Percentiles rank a stretch among this genome's conserved stretches.
These are phyloP conservation scores for Aspergillus intermedius DNA, from an alignment of 2,329 filamentous ascomycete genomes.

Conservation along the genomic window DNA sequence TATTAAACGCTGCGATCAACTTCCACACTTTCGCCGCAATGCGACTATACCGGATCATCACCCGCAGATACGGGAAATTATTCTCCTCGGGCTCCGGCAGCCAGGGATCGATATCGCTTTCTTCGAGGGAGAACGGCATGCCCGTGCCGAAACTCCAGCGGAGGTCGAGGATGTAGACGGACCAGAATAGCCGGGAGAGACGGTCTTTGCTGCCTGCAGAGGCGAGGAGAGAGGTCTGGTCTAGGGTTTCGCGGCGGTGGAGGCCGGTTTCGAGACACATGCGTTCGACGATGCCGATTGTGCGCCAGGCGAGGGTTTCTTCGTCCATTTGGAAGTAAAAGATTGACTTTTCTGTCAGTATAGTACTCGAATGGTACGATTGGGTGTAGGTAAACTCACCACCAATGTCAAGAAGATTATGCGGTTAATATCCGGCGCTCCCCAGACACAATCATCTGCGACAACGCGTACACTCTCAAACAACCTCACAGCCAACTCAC, in stretches of 20 bases:
- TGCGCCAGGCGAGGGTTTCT: slow-evolving; percentile 77
- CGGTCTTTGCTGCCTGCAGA: slow-evolving; percentile 53
- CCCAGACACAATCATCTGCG: slow-evolving; percentile 58
- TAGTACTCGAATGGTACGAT: not conserved
- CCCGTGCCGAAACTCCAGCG: slow-evolving; percentile 85
- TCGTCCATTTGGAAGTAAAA: slow-evolving; percentile 83
- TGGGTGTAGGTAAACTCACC: slow-evolving; percentile 14
- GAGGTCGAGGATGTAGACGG: slow-evolving; percentile 76
- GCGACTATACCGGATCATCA: slow-evolving; percentile 77
- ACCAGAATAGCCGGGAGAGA: slow-evolving; percentile 75
- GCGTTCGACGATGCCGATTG: slow-evolving; percentile 77
- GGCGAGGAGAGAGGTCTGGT: slow-evolving; percentile 58
- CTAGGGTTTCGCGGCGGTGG: slow-evolving; percentile 68
- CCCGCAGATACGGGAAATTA: slow-evolving; percentile 62
- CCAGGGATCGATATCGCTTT: slow-evolving; percentile 73
- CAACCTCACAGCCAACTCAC: slow-evolving; percentile 63
- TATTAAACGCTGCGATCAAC: slow-evolving; percentile 65
- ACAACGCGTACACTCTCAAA: slow-evolving; percentile 70
- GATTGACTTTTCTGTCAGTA: slow-evolving; percentile 45
- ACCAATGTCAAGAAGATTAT: slow-evolving; percentile 52
- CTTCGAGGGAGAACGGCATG: slow-evolving; percentile 74
- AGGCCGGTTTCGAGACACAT: slow-evolving; percentile 74
- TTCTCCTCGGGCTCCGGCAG: slow-evolving; percentile 63
- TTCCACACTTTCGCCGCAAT: slow-evolving; percentile 82
- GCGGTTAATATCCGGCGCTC: slow-evolving; percentile 52